A percentile compares a stretch with the other conserved stretches of the same genome.
Evolutionary conservation across 2,329 filamentous ascomycete genomes (phyloP).

Genomic region (Zymoseptoria brevis): DNA sequence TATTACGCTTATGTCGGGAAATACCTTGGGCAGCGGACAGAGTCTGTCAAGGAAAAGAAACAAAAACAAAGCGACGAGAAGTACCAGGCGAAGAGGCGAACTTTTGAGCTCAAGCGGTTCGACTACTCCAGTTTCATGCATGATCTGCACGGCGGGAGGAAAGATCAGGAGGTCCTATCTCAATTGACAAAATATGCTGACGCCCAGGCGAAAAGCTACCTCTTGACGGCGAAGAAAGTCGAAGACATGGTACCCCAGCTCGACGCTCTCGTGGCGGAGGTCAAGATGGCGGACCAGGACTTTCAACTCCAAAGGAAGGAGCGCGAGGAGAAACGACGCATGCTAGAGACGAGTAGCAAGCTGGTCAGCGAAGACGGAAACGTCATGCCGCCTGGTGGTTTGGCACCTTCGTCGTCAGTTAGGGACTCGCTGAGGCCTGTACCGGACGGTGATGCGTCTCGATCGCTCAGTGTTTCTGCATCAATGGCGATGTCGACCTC

Average conservation of each 20-base stretch:
- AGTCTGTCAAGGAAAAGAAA: slow-evolving; percentile 96
- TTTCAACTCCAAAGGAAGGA: slow-evolving; percentile 94
- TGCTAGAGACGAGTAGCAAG: slow-evolving; percentile 79
- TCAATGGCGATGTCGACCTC: slow-evolving; percentile 20
- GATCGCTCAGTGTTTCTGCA: slow-evolving; percentile 18
- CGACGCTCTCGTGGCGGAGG: slow-evolving; percentile 78
- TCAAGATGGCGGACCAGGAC: slow-evolving; percentile 90
- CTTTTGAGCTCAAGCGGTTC: slow-evolving; percentile 94
- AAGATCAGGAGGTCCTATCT: slow-evolving; percentile 93
- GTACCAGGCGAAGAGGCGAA: slow-evolving; percentile 86
- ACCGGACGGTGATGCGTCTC: slow-evolving; percentile 14
- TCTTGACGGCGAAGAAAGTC: slow-evolving; percentile 77
- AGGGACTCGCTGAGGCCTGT: slow-evolving; percentile 18
- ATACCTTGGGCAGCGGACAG: slow-evolving; percentile 92
- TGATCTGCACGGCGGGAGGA: slow-evolving; percentile 95
- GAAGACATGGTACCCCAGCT: slow-evolving; percentile 81
- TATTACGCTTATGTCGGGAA: slow-evolving; percentile 93
- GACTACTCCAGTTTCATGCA: slow-evolving; percentile 99
- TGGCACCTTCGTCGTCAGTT: slow-evolving; percentile 22
- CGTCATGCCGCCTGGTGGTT: slow-evolving; percentile 19
- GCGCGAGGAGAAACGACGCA: slow-evolving; percentile 84
- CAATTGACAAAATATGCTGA: slow-evolving; percentile 92
- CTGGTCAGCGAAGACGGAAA: slow-evolving; percentile 25
- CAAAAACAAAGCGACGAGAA: slow-evolving; percentile 90
- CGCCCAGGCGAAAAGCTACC: slow-evolving; percentile 74